A percentile compares a stretch with the other conserved stretches of the same genome.
Evolutionary conservation across 2,329 filamentous ascomycete species (phyloP).

Genomic region (Biscogniauxia marginata): DNA sequence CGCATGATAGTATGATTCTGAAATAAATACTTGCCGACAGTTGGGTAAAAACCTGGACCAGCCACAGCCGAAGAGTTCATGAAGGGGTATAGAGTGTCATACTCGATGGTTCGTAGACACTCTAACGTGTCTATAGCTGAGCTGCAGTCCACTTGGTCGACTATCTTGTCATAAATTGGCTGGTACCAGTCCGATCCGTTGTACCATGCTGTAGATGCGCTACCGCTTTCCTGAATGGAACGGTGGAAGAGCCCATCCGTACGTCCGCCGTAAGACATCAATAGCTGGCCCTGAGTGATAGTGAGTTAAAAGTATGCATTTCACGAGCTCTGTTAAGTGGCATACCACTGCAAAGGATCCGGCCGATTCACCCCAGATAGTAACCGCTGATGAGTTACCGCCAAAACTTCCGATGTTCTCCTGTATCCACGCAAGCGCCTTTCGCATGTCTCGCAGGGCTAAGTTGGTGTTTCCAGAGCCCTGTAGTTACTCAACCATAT

Average conservation of each 20-base stretch:
- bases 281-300: constrained; percentile 25
- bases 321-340: not conserved
- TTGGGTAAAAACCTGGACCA: constrained; percentile 30
- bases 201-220: constrained; percentile 32
- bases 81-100: constrained; percentile 44
- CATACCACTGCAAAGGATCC: constrained; percentile 33
- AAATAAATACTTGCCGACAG: constrained; percentile 24
- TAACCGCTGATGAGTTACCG: constrained; percentile 28
- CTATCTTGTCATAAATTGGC: constrained; percentile 45
- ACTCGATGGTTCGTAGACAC: constrained; percentile 49
- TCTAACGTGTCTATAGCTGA: constrained; percentile 43
- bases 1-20: not conserved
- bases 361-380: constrained; percentile 30
- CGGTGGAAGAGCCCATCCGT: constrained; percentile 29
- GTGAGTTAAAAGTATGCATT: constrained; percentile 1
- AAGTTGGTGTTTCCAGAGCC: constrained; percentile 30
- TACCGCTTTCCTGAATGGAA: constrained; percentile 31
- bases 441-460: constrained; percentile 28
- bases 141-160: constrained; percentile 47
- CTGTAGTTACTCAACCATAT: constrained; percentile 13
- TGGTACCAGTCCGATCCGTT: constrained; percentile 44
- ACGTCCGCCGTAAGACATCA: constrained; percentile 28
- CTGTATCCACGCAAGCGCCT: constrained; percentile 28
- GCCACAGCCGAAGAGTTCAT: constrained; percentile 36
- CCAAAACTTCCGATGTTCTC: constrained; percentile 31